Evolutionary conservation across 495 filamentous ascomycete species (phyloP).

Genomic region (Hyaloscypha variabilis): DNA sequence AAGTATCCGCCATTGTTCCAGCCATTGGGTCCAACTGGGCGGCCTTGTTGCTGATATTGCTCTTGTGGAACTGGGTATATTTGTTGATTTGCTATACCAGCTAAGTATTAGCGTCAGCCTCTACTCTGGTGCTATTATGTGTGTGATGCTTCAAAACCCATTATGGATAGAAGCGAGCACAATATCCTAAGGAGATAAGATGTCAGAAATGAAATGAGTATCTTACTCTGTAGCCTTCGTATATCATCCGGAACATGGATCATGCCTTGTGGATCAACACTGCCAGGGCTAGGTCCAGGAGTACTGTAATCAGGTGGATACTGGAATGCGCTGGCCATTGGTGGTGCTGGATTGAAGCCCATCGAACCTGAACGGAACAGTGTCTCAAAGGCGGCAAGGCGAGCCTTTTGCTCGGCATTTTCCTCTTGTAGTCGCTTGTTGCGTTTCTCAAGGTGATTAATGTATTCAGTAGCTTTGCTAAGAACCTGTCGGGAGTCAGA

Average conservation of each 20-base stretch:
- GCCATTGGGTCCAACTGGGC: slow-evolving; percentile 42
- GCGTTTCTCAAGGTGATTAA: slow-evolving; percentile 87
- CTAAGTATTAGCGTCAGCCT: background rate
- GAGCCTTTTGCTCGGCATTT: slow-evolving; percentile 72
- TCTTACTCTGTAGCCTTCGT: slow-evolving; percentile 60
- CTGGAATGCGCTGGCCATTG: slow-evolving; percentile 49
- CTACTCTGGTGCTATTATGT: too few relatives aligned
- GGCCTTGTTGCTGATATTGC: slow-evolving; percentile 52
- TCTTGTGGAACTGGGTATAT: slow-evolving; percentile 35
- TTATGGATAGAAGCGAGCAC: too few relatives aligned
- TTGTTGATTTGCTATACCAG: slow-evolving; percentile 28
- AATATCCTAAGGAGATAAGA: too few relatives aligned
- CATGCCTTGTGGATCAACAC: slow-evolving; percentile 58
- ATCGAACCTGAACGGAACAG: slow-evolving; percentile 64
- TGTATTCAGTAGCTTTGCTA: slow-evolving; percentile 95
- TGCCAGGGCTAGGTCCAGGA: slow-evolving; percentile 23
- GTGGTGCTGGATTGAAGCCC: slow-evolving; percentile 48
- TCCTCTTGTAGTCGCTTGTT: slow-evolving; percentile 82
- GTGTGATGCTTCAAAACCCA: too few relatives aligned
- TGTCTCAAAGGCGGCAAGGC: slow-evolving; percentile 69
- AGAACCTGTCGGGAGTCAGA: slow-evolving; percentile 53
- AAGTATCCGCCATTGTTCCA: slow-evolving; percentile 48
- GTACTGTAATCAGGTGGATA: slow-evolving; percentile 40
- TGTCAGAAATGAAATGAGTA: background rate
- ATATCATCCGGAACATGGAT: slow-evolving; percentile 80